Percentiles rank a stretch among this genome's conserved stretches.
Evolutionary conservation across 345 rosid genomes (phyloP).

Genomic region (Salix exigua): DNA sequence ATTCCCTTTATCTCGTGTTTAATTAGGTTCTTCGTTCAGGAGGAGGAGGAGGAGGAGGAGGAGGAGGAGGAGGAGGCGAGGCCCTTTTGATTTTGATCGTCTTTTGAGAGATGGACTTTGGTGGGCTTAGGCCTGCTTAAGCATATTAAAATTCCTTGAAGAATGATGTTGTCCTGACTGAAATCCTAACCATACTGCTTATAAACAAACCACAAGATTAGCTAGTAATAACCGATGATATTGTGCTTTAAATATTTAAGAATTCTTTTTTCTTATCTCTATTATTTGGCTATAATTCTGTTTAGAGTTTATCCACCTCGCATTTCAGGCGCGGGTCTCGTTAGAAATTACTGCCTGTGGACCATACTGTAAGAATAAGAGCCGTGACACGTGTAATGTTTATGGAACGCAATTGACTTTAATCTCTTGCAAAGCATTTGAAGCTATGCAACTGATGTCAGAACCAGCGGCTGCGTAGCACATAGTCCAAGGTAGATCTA

Average conservation of each 20-base stretch:
- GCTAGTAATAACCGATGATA: no score
- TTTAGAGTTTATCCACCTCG: no score
- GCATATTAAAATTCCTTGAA: background rate
- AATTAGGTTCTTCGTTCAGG: background rate
- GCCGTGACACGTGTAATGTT: background rate
- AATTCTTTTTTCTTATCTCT: no score
- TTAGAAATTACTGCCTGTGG: background rate
- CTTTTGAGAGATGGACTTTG: background rate
- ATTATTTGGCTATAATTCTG: no score
- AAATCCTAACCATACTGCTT: background rate
- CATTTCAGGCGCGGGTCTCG: no score
- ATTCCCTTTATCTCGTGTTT: background rate
- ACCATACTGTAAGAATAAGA: background rate
- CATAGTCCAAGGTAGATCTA: background rate
- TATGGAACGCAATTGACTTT: background rate
- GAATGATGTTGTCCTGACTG: background rate
- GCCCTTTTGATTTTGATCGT: background rate
- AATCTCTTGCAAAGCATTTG: background rate
- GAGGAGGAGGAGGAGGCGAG: background rate
- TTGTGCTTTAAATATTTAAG: no score
- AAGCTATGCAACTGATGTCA: background rate
- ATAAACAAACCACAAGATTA: background rate
- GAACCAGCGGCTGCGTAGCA: background rate
- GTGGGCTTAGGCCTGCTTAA: background rate
- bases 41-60: background rate